These are phyloP conservation scores for Pelargonium nanum DNA, from an alignment of 345 rosid genomes.

Conservation along the genomic window DNA sequence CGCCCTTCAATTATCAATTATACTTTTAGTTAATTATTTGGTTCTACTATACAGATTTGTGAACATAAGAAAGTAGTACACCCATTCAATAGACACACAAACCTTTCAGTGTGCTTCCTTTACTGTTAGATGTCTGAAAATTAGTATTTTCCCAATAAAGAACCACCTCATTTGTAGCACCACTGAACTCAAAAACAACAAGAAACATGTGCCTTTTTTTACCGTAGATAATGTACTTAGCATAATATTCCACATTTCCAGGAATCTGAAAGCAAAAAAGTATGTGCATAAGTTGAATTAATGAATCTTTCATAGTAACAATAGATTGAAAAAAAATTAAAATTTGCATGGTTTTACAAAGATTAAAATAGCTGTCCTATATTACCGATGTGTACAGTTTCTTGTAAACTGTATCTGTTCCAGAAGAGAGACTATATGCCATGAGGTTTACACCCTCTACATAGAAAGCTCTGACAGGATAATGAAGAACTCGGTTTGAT, in stretches of 20 bases:
- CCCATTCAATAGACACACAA: conserved; percentile 14
- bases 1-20: conserved; percentile 35
- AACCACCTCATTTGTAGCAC: conserved; percentile 71
- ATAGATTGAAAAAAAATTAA: neutral
- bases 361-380: neutral
- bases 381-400: conserved; percentile 77
- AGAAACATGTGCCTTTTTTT: conserved; percentile 69
- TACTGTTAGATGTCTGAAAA: conserved; percentile 50
- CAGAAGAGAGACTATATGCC: conserved; percentile 86
- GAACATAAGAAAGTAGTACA: conserved; percentile 4
- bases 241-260: conserved; percentile 63
- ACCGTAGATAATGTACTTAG: conserved; percentile 65
- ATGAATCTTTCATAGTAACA: neutral
- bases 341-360: neutral
- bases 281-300: neutral
- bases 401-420: conserved; percentile 66
- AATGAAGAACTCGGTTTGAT: conserved; percentile 90
- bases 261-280: conserved; percentile 57
- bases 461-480: conserved; percentile 86
- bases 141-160: conserved; percentile 88
- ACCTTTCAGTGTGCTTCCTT: conserved; percentile 83
- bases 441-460: conserved; percentile 74
- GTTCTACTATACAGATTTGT: conserved; percentile 4
- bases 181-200: conserved; percentile 76
- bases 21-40: neutral